phyloP scores from a whole-genome alignment of 306 rosid genomes.

The Inga laurina region DNA sequence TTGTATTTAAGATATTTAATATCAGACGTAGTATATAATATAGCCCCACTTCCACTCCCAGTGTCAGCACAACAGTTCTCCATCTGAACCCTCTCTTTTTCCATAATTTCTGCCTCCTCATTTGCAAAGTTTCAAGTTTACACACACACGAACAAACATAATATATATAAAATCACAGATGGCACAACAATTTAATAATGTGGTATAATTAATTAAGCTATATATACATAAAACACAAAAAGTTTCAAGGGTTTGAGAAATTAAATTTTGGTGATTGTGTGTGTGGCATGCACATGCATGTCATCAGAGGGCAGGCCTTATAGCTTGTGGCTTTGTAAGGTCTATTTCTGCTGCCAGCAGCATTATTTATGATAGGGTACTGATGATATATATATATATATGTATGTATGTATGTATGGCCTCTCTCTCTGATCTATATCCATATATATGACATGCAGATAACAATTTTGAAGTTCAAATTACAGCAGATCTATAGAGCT shows the following conservation, averaged over 20 bases:
- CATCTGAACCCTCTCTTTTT: constrained; percentile 28
- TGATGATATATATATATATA: neutral
- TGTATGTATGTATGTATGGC: neutral
- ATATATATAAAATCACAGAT: too few relatives aligned
- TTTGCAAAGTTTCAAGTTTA: neutral
- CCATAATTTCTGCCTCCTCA: constrained; percentile 3
- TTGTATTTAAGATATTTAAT: too few relatives aligned
- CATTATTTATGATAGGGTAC: neutral
- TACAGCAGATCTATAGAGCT: neutral
- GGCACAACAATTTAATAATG: neutral
- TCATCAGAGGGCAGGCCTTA: neutral
- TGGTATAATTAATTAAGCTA: neutral
- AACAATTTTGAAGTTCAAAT: neutral
- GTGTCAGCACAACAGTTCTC: neutral
- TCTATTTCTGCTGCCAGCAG: neutral
- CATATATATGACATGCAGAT: neutral
- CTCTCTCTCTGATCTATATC: neutral
- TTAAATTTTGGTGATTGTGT: neutral
- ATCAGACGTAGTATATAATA: neutral
- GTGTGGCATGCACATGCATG: neutral
- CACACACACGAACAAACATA: neutral
- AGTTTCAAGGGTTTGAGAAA: neutral
- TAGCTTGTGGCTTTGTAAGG: constrained; percentile 3
- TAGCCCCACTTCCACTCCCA: constrained; percentile 18
- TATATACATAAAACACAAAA: neutral